Evolutionary conservation across 2,329 filamentous ascomycete genomes (phyloP).

Genomic region (Chaetomium sp.): DNA sequence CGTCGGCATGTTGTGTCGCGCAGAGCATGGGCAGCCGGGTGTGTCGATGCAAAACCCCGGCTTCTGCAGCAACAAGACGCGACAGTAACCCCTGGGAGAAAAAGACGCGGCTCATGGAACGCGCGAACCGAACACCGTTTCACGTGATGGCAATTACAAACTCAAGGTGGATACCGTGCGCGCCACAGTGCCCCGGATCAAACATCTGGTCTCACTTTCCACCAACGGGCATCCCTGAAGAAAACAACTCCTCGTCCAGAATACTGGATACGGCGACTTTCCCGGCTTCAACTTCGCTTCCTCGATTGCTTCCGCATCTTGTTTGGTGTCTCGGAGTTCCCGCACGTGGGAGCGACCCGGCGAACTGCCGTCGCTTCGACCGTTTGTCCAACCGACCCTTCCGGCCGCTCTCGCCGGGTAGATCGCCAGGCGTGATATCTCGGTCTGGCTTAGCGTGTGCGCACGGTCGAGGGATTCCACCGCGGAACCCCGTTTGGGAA

Average conservation of each 20-base stretch:
- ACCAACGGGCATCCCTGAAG: too few relatives aligned
- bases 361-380: neutral
- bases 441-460: neutral
- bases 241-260: too few relatives aligned
- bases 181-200: too few relatives aligned
- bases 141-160: constrained; percentile 16
- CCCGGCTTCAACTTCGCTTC: too few relatives aligned
- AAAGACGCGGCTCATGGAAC: constrained; percentile 9
- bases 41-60: too few relatives aligned
- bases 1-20: constrained; percentile 11
- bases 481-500: constrained; percentile 6
- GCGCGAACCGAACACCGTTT: constrained; percentile 18
- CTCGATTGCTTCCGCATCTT: too few relatives aligned
- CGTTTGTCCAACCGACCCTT: neutral
- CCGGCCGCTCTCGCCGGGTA: neutral
- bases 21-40: too few relatives aligned
- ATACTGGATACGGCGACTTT: too few relatives aligned
- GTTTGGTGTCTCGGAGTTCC: too few relatives aligned
- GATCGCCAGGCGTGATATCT: neutral
- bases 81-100: neutral
- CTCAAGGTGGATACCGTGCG: neutral
- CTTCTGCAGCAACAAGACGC: neutral
- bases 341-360: neutral
- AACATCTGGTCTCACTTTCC: too few relatives aligned
- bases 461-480: constrained; percentile 3